Base-by-base conservation (phyloP, 2,329 filamentous ascomycete species). In the Epichloe uncinata region DNA sequence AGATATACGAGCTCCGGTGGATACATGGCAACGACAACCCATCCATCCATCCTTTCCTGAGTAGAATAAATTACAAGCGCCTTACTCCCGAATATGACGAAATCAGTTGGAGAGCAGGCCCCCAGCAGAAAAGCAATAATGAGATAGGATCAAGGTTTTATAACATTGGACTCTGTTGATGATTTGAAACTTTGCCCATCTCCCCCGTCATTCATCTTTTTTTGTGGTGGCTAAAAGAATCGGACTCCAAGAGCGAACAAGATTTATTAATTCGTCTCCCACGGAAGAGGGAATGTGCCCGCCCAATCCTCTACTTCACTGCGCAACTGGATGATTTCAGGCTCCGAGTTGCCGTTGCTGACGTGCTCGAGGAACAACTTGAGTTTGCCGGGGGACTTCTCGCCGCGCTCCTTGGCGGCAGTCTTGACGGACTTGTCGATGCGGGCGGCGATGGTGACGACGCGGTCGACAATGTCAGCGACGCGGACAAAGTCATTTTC, bases 401-500 rank as follows among this genome's bases (percentile, higher is more conserved):
- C 78, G 26, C 77, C 78, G 58, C 75, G 79, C 53, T 82, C 78
- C 64, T 82, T 77, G 11, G 82, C 80, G n/a, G 77, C 77, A 58
- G 84, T 81, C 58, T 78, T 78, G 4, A 82, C 84, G 53, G 79
- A 78, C 66, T 81, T 87, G 68, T 90, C 83, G 43, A 95, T 71
- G 52, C 85, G 79, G 57, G 84, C 77, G 1, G 87, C 84, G 58
- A 95, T 88, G 33, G 78, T 80, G 44, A 95, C 87, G 8, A 85
- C 84, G 45, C 86, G 81, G 68, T 91, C 86, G 48, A 95, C 86
- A 55, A 94, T 87, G 61, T 88, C 85, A 13, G 87, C 88, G 13
- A 95, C 87, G 15, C 86, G 79, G 49, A 80, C 79, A 69, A 97
- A 98, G 69, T 98, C 93, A 50, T 84, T 81, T 61, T 90, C 83